These are phyloP conservation scores for Glutinoglossum americanum DNA, from an alignment of 495 filamentous ascomycete species.

Conservation along the genomic window DNA sequence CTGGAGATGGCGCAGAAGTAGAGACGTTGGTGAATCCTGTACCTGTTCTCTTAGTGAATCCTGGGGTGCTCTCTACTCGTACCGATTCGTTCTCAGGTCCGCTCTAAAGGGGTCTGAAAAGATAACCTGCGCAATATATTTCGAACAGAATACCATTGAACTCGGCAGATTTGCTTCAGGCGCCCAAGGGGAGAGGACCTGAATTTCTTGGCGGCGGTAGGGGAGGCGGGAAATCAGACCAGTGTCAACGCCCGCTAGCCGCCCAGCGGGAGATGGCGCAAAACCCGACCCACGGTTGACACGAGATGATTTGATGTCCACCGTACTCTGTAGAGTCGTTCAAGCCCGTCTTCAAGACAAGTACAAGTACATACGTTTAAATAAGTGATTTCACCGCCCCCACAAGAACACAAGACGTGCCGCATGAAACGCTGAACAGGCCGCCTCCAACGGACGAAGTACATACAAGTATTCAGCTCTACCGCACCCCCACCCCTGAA, in stretches of 20 bases:
- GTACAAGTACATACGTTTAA: background rate
- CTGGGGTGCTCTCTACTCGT: background rate
- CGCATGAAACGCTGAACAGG: background rate
- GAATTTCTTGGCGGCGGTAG: background rate
- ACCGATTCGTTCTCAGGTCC: background rate
- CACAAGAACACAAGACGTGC: background rate
- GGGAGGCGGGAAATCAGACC: background rate
- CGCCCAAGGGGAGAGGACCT: background rate
- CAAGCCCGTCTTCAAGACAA: background rate
- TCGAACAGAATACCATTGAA: background rate
- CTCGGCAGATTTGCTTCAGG: background rate
- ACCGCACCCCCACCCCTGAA: background rate
- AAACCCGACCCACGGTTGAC: background rate
- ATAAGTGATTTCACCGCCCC: background rate
- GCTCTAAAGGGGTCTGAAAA: background rate
- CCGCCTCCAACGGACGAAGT: background rate
- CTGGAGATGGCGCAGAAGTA: background rate
- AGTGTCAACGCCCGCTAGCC: background rate
- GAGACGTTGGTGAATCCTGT: background rate
- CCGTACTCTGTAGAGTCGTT: background rate
- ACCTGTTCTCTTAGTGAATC: background rate
- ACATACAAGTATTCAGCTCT: background rate
- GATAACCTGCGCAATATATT: background rate
- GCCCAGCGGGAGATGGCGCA: slow-evolving; percentile 1
- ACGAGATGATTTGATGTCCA: background rate